Base-by-base conservation (phyloP, 176 grass and related monocot genomes). In the Ampelocalamus luodianensis region DNA sequence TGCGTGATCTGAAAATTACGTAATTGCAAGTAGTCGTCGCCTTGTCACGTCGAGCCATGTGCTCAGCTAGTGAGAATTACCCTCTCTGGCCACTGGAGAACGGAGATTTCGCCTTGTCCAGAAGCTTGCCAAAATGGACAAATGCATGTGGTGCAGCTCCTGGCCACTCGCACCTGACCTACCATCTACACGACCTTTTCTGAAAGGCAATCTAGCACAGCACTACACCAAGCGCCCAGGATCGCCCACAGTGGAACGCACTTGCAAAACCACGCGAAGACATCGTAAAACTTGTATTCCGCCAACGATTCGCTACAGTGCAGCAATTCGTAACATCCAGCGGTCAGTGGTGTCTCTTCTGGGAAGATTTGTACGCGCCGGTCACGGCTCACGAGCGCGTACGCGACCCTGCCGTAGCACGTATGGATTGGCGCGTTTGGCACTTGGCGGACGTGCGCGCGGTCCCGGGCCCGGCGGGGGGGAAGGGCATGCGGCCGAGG, bases 341-440 rank as follows among this genome's bases (percentile, higher is more conserved):
- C 5, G 14, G 70, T 72, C 39, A 10, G 71, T n/a, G 3, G 10
- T 24, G 58, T 60, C n/a, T 60, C n/a, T 27, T 60, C 56, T 60
- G n/a, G 58, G 10, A 62, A 62, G 60, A 62, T 62, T 15, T 65
- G 7, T 12, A 9, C 15, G 75, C 11, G 23, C 82, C 61, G 61
- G 72, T 23, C 82, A 15, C 44, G 32, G 83, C 26, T 80, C 68
- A 85, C 82, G 77, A 16, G 45, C 6, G 29, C 44, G 6, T 12
- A 6, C 42, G 42, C 7, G 39, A 14, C 5, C 36, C 37, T 0
- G 83, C 39, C 58, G 36, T 39, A 20, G 65, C 45, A n/a, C 45
- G 51, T 9, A 18, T 79, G 87, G 81, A 46, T 48, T 61, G 49
- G 77, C 49, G 27, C 60, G 74, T 38, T 66, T 75, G 82, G 76